Percentiles rank a stretch among this genome's conserved stretches.
Conservation (phyloP, 208 protist genomes). For the Angomonas ambiguus region DNA sequence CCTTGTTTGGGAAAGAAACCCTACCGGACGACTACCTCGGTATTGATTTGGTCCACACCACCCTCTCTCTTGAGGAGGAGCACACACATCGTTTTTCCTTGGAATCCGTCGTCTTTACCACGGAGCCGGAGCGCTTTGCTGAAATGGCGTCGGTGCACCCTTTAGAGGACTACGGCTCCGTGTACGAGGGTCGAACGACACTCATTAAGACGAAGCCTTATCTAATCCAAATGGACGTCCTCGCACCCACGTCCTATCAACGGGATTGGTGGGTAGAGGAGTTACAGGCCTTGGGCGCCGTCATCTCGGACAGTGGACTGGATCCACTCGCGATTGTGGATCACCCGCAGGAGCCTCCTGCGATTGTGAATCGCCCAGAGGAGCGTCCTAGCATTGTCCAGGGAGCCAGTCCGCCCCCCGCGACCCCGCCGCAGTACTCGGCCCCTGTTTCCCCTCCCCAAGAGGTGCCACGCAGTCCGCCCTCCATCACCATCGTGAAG, state of each 20-base stretch:
- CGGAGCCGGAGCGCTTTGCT: not conserved
- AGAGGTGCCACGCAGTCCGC: not conserved
- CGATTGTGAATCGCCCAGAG: not conserved
- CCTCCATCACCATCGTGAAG: not conserved
- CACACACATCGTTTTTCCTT: conserved; percentile 7
- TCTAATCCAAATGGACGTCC: conserved; percentile 11
- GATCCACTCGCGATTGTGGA: not conserved
- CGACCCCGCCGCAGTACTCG: not conserved
- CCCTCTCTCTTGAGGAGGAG: not conserved
- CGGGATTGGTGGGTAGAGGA: conserved; percentile 16
- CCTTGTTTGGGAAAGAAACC: not conserved
- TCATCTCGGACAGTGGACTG: not conserved
- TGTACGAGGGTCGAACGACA: not conserved
- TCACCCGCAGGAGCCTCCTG: not conserved
- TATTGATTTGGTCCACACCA: conserved; percentile 16
- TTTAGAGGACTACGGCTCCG: conserved; percentile 4
- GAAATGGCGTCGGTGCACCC: not conserved
- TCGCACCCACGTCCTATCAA: conserved; percentile 4
- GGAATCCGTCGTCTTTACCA: conserved; percentile 12
- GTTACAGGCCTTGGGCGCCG: conserved; percentile 11
- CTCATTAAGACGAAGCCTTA: not conserved
- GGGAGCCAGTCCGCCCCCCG: not conserved
- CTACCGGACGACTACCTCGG: conserved; percentile 6
- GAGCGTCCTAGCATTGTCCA: not conserved
- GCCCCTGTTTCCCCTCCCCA: not conserved